Evolutionary conservation across 2,329 filamentous ascomycete genomes (phyloP), one percentile per base, ranked within the genome.

Genomic region (Penicillium sp.): DNA sequence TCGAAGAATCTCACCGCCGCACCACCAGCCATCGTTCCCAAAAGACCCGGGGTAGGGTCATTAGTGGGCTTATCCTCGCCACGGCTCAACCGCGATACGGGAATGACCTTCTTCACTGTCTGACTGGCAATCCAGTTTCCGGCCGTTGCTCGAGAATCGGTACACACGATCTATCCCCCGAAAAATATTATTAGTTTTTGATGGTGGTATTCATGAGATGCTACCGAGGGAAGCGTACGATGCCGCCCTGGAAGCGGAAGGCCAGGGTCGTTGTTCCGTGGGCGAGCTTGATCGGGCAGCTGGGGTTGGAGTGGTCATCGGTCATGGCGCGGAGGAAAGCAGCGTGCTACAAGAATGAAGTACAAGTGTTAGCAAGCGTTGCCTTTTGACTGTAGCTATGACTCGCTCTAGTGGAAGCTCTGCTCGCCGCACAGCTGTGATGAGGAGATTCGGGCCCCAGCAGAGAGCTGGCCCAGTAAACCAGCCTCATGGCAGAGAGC

Each of bases 81-180:
- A 54, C 74, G 69, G 58, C 73, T 76, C 72, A 77, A 68, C 57
- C 74, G 72, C 56, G 74, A 77, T 40, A 77, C 74, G 27, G 74
- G 74, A 75, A 99, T 98, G 69, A 99, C 95, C 85, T 99, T 99
- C 88, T 99, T 99, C 75, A 99, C 95, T 55, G 95, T 99, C 85
- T 99, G 95, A 81, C 91, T 96, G 67, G 95, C 95, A 79, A 99
- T 99, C 95, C 95, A 99, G 86, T 95, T 96, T 73, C 95, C 95
- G 33, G 95, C 94, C 50, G 95, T 96, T 60, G 95, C 95, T 81
- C 95, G 88, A 60, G 95, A 99, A 81, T 99, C 95, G 60, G 95
- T 99, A 55, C 94, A 94, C 54, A 99, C 94, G 74, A 99, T 96
- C 74, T 77, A 65, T n/a, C 24, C 11, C n/a, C 6, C 14, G 2